Conservation (phyloP, 1,284 basidiomycete species). For the Ceratobasidium theobromae region DNA sequence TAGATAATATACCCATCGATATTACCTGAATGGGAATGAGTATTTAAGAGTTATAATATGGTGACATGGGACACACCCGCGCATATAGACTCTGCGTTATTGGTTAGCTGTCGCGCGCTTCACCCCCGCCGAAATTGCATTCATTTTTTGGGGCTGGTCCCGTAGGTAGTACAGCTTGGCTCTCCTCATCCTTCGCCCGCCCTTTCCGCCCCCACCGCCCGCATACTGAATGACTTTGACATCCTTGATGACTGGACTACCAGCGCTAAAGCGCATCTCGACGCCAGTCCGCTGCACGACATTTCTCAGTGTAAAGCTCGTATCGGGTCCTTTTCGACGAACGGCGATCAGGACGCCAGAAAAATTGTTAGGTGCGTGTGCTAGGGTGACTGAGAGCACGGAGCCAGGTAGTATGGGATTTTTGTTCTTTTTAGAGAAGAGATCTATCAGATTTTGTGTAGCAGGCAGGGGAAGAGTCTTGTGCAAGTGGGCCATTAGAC, state of each 20-base stretch:
- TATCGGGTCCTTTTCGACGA: constrained; percentile 77
- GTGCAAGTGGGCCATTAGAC: constrained; percentile 74
- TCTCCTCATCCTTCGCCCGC: constrained; percentile 58
- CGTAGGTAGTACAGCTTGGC: constrained; percentile 79
- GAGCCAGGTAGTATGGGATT: constrained; percentile 75
- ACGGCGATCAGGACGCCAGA: constrained; percentile 83
- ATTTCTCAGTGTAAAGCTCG: constrained; percentile 81
- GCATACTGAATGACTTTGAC: constrained; percentile 71
- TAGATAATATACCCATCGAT: constrained; percentile 13
- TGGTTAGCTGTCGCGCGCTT: constrained; percentile 24
- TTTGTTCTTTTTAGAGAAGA: constrained; percentile 70
- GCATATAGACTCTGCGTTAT: not conserved
- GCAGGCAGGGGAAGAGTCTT: constrained; percentile 65
- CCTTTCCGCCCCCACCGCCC: constrained; percentile 51
- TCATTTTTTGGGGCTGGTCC: constrained; percentile 79
- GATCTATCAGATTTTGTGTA: constrained; percentile 63
- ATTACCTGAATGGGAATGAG: not conserved
- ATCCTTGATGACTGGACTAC: constrained; percentile 81
- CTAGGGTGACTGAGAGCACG: constrained; percentile 71
- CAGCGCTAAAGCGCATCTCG: constrained; percentile 86
- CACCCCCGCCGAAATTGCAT: constrained; percentile 63
- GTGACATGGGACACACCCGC: not conserved
- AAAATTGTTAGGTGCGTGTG: constrained; percentile 73
- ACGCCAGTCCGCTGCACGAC: constrained; percentile 85
- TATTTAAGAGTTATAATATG: not conserved